Base-by-base conservation (phyloP, 208 protist species). In the Acanthamoeba lenticulata region DNA sequence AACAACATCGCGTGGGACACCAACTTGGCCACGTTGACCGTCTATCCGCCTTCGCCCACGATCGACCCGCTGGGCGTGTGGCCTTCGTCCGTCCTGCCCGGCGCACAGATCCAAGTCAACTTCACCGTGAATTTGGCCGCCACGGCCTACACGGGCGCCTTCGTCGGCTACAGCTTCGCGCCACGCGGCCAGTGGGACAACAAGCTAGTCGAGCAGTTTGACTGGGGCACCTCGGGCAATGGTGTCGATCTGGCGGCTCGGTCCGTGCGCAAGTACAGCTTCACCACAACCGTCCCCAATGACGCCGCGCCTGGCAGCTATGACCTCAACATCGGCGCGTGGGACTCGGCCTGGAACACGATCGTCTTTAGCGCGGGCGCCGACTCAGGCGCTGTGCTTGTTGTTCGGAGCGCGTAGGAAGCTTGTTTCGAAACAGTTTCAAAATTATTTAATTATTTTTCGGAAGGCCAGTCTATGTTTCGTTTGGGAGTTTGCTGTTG, bases 1-100 rank as follows among this genome's bases (percentile, higher is more conserved):
- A 32, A 86, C 40, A 86, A 86, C 44, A 86, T 86, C 44, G 77
- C 45, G 13, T 86, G 77, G 77, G 21, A 86, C 77, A 86, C 44
- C 29, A 57, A 86, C 77, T 27, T 86, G 40, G 27, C 44, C 44
- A 57, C 36, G 5, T 24, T 86, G 24, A 57, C 44, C 6, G 44
- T 86, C 77, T 57, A 86, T 42, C 77, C 77, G 44, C 44, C 77
- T 0, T 24, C 32, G 27, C 77, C 77, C 44, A 86, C 77, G 15
- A 86, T 86, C 77, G 77, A 86, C 44, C 77, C n/a, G 7, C 42
- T 40, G 44, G 36, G 77, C 11, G 21, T 86, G 29, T 57, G 38
- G 21, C 72, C 42, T 2, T 6, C 38, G 15, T 7, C 72, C 7
- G 72, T 83, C 17, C 32, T 49, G 24, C 72, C 40, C 0, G 72